Percentiles rank a stretch among this genome's conserved stretches.
Evolutionary conservation across 2,329 filamentous ascomycete species (phyloP).

Genomic region (Camptophora hylomeconis): DNA sequence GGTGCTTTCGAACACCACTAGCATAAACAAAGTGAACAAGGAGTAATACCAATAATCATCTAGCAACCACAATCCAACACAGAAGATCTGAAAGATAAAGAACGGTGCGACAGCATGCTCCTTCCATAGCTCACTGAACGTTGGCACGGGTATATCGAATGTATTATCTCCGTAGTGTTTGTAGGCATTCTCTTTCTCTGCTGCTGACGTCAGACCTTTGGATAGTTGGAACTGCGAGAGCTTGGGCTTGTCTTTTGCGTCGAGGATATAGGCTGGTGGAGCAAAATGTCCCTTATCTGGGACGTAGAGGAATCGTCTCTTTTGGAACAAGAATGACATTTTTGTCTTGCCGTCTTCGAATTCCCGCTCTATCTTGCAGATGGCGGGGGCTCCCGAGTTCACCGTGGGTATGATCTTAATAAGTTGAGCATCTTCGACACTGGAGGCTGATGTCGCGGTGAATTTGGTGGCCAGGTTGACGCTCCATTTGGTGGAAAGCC

Average conservation of each 20-base stretch:
- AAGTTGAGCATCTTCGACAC: slow-evolving; percentile 60
- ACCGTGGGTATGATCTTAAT: slow-evolving; percentile 87
- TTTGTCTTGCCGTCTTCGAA: slow-evolving; percentile 61
- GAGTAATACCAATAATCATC: slow-evolving; percentile 99
- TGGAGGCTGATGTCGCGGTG: slow-evolving; percentile 58
- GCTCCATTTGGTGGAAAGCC: slow-evolving; percentile 97
- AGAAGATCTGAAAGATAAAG: slow-evolving; percentile 99
- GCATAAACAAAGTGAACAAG: slow-evolving; percentile 96
- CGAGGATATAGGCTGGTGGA: slow-evolving; percentile 71
- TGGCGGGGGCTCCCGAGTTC: slow-evolving; percentile 81
- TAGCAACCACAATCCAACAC: slow-evolving; percentile 94
- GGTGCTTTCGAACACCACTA: slow-evolving; percentile 93
- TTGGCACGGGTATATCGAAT: slow-evolving; percentile 95
- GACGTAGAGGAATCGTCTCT: slow-evolving; percentile 85
- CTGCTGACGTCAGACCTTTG: slow-evolving; percentile 57
- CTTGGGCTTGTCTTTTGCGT: slow-evolving; percentile 68
- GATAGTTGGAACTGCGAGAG: slow-evolving; percentile 69
- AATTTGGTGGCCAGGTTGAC: slow-evolving; percentile 74
- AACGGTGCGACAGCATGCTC: slow-evolving; percentile 98
- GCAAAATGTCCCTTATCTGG: slow-evolving; percentile 60
- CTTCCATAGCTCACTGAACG: slow-evolving; percentile 89
- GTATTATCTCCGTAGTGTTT: slow-evolving; percentile 93
- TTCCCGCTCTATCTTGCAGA: slow-evolving; percentile 69
- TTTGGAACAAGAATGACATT: slow-evolving; percentile 90
- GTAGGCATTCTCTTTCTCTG: slow-evolving; percentile 67